Base-by-base conservation (phyloP, 2,329 filamentous ascomycete genomes). In the Elsinoe necatrix region DNA sequence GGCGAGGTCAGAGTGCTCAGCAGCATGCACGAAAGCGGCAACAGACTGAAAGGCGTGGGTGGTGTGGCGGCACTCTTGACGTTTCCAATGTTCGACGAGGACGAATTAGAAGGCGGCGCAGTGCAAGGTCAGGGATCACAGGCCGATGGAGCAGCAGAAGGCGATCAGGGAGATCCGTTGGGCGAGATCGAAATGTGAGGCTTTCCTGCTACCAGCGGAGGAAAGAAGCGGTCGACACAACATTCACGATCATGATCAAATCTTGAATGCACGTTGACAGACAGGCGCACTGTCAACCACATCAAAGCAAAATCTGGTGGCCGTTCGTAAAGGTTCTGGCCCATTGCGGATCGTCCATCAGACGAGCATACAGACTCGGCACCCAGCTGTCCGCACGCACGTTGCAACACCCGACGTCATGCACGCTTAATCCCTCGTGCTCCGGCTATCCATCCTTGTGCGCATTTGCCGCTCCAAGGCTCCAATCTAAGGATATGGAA, bases 11-110 rank as follows among this genome's bases (percentile, higher is more conserved):
- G 88, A 55, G 82, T 97, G n/a, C 73, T 97, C 25, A 97, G 92
- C 70, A 91, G 87, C 65, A 86, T 95, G 66, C 92, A 97, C 70
- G 92, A 96, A 74, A 96, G 91, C 69, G 93, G 93, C 0, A 86
- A 86, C 73, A 78, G 90, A 59, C 72, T 98, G 12, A 88, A 91
- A 62, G 86, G 84, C 11, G 70, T 97, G 59, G 91, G 93, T 1
- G 87, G 90, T 16, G 86, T 98, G 60, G 93, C 92, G 14, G 90
- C 90, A 1, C 86, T 96, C 25, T 74, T 96, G 61, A 96, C 92
- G 11, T 98, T 91, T 68, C 91, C 93, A 0, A 79, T 97, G 35
- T 74, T 81, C 16, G 90, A 95, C 62, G 85, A 91, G 31, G 83
- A 86, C 1, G 83, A 74, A 7, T 75, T 76, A 14, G 77, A 75